Conservation (phyloP, 495 filamentous ascomycete species). For the Trichoderma virens region DNA sequence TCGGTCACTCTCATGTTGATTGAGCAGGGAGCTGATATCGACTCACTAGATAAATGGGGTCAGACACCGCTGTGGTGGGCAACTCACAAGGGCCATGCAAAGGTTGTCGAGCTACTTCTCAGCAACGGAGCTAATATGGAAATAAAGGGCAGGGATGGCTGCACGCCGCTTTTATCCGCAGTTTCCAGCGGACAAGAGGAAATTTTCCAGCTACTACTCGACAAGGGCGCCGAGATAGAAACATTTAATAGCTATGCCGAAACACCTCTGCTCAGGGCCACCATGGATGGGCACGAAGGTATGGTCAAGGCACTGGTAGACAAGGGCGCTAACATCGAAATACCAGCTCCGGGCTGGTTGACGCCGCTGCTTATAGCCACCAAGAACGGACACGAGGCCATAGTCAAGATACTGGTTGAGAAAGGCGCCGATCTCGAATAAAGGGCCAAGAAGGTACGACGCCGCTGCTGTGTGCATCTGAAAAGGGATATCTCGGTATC, state of each 20-base stretch:
- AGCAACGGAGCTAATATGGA: not conserved
- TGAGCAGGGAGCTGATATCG: not conserved
- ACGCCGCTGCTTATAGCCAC: not conserved
- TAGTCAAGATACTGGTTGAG: not conserved
- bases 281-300: not conserved
- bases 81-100: not conserved
- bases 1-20: too few species aligned
- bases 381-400: not conserved
- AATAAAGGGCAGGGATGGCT: not conserved
- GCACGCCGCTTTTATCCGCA: not conserved
- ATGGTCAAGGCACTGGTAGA: not conserved
- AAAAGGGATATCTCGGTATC: too few species aligned
- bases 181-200: not conserved
- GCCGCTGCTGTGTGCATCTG: not conserved
- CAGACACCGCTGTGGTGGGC: not conserved
- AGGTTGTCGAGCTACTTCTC: not conserved
- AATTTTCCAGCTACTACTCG: not conserved
- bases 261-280: not conserved
- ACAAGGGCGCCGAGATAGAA: not conserved
- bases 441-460: not conserved
- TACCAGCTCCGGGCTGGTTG: not conserved
- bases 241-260: not conserved
- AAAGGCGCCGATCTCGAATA: not conserved
- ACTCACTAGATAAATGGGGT: not conserved
- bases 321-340: not conserved